Conservation (phyloP, 352 stramenopile genomes). For the Phytophthora constricta region DNA sequence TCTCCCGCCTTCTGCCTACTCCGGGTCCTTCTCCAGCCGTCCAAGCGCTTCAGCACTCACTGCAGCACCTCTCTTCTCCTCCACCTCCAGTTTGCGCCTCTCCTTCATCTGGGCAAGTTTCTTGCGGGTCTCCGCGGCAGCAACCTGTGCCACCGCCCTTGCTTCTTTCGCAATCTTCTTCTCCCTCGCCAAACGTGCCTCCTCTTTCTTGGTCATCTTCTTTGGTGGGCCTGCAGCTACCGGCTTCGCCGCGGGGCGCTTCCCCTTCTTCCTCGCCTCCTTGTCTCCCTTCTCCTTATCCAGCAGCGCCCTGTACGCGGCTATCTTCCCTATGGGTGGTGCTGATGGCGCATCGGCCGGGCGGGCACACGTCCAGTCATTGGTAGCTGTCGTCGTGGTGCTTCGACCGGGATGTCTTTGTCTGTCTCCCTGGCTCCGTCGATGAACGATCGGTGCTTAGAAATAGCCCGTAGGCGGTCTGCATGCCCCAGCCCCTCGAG, state of each 20-base stretch:
- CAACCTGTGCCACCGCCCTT: neutral
- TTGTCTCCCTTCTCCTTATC: neutral
- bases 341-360: neutral
- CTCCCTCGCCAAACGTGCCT: neutral
- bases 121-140: neutral
- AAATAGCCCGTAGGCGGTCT: neutral
- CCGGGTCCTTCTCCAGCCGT: neutral
- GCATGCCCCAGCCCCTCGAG: neutral
- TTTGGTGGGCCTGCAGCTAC: neutral
- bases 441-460: neutral
- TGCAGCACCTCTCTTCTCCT: neutral
- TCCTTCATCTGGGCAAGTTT: neutral
- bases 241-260: neutral
- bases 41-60: neutral
- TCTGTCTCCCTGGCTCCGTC: neutral
- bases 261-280: neutral
- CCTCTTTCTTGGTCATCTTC: neutral
- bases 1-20: neutral
- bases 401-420: neutral
- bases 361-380: neutral
- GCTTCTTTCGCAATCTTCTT: neutral
- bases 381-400: neutral
- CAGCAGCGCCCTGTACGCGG: neutral
- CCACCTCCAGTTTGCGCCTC: neutral
- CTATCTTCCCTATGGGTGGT: conserved; percentile 7